Evolutionary conservation across 768 basidiomycete species (phyloP).

Genomic region (Mycena pura): DNA sequence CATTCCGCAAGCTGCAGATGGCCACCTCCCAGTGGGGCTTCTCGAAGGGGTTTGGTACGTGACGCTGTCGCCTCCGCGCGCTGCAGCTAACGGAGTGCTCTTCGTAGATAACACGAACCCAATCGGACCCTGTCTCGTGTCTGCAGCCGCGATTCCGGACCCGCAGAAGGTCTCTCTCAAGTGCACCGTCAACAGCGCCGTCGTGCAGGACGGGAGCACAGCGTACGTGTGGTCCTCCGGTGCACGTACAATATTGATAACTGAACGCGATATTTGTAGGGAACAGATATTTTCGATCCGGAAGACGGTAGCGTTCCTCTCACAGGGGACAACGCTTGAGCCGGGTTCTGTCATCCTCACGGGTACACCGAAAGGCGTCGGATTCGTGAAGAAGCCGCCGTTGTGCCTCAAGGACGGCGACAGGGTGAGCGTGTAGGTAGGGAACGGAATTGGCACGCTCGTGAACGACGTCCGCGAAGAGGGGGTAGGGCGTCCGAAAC

Average conservation of each 20-base stretch:
- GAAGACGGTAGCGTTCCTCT: background rate
- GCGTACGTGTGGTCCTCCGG: slow-evolving; percentile 62
- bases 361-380: background rate
- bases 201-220: slow-evolving; percentile 81
- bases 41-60: background rate
- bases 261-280: background rate
- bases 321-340: background rate
- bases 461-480: slow-evolving; percentile 74
- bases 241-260: background rate
- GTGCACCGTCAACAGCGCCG: slow-evolving; percentile 68
- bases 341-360: background rate
- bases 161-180: slow-evolving; percentile 70
- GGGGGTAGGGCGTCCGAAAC: slow-evolving; percentile 55
- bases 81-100: background rate
- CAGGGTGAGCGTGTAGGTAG: slow-evolving; percentile 68
- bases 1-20: background rate
- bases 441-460: slow-evolving; percentile 77
- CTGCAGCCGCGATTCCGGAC: slow-evolving; percentile 56
- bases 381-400: slow-evolving; percentile 30
- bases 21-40: background rate
- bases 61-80: background rate
- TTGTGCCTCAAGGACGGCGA: slow-evolving; percentile 78
- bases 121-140: slow-evolving; percentile 5
- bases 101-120: slow-evolving; percentile 75
- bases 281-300: background rate